Conservation (phyloP, 1,284 basidiomycete genomes). For the Sporisorium scitamineum region DNA sequence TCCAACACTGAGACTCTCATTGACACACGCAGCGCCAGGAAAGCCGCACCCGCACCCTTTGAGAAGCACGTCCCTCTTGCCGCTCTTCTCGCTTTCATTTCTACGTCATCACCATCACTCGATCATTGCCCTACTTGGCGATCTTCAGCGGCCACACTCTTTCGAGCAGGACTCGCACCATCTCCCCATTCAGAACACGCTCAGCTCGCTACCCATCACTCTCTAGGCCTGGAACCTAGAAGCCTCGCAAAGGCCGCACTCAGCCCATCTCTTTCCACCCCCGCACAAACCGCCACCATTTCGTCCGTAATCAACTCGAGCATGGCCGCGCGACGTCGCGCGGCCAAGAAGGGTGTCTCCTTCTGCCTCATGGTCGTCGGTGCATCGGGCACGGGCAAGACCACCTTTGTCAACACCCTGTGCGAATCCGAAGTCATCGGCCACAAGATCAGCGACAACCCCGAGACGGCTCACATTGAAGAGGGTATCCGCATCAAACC, state of each 20-base stretch:
- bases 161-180: background rate
- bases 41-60: conserved; percentile 2
- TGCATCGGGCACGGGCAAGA: conserved; percentile 68
- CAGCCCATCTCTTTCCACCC: background rate
- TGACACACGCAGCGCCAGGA: conserved; percentile 10
- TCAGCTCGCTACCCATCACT: background rate
- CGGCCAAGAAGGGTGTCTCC: conserved; percentile 69
- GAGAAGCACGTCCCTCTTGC: background rate
- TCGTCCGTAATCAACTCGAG: conserved; percentile 45
- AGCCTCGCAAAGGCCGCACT: background rate
- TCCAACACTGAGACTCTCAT: conserved; percentile 32
- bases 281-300: conserved; percentile 23
- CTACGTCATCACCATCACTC: background rate
- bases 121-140: background rate
- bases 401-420: conserved; percentile 67
- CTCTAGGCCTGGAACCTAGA: background rate
- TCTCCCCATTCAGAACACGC: background rate
- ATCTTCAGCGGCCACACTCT: background rate
- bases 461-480: conserved; percentile 91
- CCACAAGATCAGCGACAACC: conserved; percentile 85
- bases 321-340: conserved; percentile 63
- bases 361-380: conserved; percentile 70
- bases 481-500: conserved; percentile 96
- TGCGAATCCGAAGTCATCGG: conserved; percentile 71
- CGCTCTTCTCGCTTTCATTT: conserved; percentile 7